phyloP scores from a whole-genome alignment of 345 rosid species.

The Iberis pinnata region DNA sequence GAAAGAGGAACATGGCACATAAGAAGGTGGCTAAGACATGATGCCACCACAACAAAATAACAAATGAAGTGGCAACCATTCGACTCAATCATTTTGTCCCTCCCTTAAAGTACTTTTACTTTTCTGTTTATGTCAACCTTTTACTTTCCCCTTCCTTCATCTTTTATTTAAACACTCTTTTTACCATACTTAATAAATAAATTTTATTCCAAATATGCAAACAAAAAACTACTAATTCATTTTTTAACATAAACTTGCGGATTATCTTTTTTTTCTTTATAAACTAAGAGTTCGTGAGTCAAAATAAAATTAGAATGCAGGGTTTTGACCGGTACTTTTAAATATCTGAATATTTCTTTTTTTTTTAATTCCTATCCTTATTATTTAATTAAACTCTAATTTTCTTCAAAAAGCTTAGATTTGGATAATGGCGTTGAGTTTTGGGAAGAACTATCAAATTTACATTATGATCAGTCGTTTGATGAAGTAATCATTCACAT shows the following conservation, averaged over 20 bases:
- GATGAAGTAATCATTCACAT: background rate
- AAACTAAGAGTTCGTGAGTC: too few species aligned
- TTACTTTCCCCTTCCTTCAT: constrained; percentile 23
- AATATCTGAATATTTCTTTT: background rate
- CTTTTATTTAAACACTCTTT: background rate
- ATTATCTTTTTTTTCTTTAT: too few species aligned
- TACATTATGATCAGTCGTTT: too few species aligned
- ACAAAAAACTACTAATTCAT: background rate
- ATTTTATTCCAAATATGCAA: background rate
- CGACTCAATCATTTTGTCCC: constrained; percentile 22
- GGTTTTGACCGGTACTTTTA: background rate
- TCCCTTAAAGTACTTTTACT: background rate
- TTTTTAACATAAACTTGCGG: background rate
- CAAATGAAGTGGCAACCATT: constrained; percentile 26
- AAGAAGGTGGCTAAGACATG: constrained; percentile 25
- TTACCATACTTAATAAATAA: constrained; percentile 2
- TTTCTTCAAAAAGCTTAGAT: too few species aligned
- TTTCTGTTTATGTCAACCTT: constrained; percentile 12
- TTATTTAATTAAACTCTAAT: background rate
- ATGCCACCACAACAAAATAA: constrained; percentile 26
- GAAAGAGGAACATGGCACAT: constrained; percentile 4
- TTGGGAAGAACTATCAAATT: background rate
- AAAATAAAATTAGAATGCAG: too few species aligned
- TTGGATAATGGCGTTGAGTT: background rate
- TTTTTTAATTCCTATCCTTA: background rate